A percentile compares a stretch with the other conserved stretches of the same genome.
Conservation (phyloP, 495 filamentous ascomycete genomes). For the Penicillium riverlandense region DNA sequence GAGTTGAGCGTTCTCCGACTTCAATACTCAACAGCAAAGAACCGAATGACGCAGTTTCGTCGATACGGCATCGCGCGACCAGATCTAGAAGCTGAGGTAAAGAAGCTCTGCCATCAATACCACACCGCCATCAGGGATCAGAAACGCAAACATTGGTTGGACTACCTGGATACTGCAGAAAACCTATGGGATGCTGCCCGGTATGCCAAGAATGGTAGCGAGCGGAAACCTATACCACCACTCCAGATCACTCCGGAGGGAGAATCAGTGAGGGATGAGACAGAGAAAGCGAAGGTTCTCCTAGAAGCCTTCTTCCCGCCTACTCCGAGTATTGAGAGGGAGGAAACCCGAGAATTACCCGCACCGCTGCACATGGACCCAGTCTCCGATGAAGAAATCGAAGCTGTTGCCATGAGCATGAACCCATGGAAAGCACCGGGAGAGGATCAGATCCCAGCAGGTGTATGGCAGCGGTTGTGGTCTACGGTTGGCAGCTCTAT, state of each 20-base stretch:
- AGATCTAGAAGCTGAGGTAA: conserved; percentile 10
- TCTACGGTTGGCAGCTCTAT: conserved; percentile 12
- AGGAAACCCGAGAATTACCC: conserved; percentile 13
- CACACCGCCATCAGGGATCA: conserved; percentile 15
- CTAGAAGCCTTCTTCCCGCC: conserved; percentile 22
- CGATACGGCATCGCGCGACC: conserved; percentile 5
- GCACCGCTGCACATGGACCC: conserved; percentile 12
- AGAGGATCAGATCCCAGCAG: conserved; percentile 11
- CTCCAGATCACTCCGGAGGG: conserved; percentile 7
- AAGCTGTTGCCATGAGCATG: conserved; percentile 6
- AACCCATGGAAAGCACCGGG: conserved; percentile 5
- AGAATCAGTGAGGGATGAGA: conserved; percentile 9
- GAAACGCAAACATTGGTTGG: conserved; percentile 19
- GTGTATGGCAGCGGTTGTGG: conserved; percentile 19
- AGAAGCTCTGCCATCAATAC: conserved; percentile 13
- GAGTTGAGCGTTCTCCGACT: conserved; percentile 8
- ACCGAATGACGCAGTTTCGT: conserved; percentile 8
- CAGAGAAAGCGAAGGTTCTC: conserved; percentile 14
- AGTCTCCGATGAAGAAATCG: conserved; percentile 14
- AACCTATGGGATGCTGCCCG: conserved; percentile 20
- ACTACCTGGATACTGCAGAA: conserved; percentile 17
- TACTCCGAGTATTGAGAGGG: conserved; percentile 10
- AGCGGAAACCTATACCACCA: conserved; percentile 12
- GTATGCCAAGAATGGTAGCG: too few relatives aligned
- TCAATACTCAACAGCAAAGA: conserved; percentile 5